phyloP scores from a whole-genome alignment of 164 flowering plant species.

The Amborella trichopoda region DNA sequence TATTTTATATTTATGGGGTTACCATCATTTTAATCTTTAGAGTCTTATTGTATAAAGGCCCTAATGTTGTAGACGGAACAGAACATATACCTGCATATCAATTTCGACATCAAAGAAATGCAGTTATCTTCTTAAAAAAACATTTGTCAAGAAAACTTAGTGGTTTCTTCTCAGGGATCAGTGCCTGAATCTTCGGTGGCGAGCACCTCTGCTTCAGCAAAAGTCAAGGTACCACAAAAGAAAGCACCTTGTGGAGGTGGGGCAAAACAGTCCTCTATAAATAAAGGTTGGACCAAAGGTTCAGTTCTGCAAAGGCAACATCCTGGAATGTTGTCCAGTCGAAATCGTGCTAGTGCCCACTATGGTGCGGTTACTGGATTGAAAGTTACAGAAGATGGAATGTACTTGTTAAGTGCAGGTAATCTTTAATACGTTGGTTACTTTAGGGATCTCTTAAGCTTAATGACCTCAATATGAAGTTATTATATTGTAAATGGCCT shows the following conservation, averaged over 20 bases:
- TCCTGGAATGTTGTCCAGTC: slow-evolving; percentile 84
- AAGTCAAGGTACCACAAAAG: slow-evolving; percentile 25
- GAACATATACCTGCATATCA: no score
- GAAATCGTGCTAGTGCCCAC: slow-evolving; percentile 83
- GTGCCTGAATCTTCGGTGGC: slow-evolving; percentile 24
- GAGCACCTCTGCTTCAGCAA: slow-evolving; percentile 27
- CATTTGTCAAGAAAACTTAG: no score
- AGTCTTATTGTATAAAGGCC: no score
- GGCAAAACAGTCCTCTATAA: slow-evolving; percentile 22
- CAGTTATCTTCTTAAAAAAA: no score
- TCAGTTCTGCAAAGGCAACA: slow-evolving; percentile 50
- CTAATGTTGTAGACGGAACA: no score
- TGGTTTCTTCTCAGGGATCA: slow-evolving; percentile 19
- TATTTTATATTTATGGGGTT: no score
- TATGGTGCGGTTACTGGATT: slow-evolving; percentile 88
- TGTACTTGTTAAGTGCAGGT: slow-evolving; percentile 97
- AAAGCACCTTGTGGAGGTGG: slow-evolving; percentile 32
- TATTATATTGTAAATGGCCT: no score
- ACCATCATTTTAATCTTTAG: no score
- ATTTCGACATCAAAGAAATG: no score
- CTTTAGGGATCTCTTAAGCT: no score
- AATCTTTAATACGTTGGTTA: no score
- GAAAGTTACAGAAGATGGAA: slow-evolving; percentile 74
- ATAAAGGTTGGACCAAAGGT: slow-evolving; percentile 32
- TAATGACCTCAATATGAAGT: no score